Conservation (phyloP, 148 eudicot species). For the Chenopodium formosanum region DNA sequence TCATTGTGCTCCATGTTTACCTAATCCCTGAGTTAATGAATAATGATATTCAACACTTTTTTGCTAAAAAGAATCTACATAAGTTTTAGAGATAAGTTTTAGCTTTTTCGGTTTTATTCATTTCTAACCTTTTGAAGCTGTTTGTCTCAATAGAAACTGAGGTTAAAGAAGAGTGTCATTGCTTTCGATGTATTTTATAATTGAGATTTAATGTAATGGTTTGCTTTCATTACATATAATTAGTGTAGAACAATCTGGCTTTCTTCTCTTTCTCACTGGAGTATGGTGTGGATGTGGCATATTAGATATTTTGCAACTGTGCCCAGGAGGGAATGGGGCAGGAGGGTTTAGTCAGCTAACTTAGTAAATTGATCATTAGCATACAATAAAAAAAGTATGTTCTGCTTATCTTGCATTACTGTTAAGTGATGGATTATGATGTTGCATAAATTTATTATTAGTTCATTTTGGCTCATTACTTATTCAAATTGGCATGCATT, state of each 20-base stretch:
- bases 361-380: not conserved
- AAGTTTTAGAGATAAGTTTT: not conserved
- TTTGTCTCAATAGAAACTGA: not conserved
- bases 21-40: not conserved
- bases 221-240: not conserved
- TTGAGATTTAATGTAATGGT: not conserved
- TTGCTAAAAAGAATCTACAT: not conserved
- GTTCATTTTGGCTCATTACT: not conserved
- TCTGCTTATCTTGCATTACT: not conserved
- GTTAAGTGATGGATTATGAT: not conserved
- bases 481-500: not conserved
- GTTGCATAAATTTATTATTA: not conserved
- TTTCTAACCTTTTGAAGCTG: not conserved
- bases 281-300: not conserved
- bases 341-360: not conserved
- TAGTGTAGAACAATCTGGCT: not conserved
- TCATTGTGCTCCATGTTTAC: not conserved
- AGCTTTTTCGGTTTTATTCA: not conserved
- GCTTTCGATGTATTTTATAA: not conserved
- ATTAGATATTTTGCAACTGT: not conserved
- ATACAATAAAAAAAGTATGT: not conserved
- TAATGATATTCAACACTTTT: not conserved
- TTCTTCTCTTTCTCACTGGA: not conserved
- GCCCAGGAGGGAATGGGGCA: not conserved
- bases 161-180: not conserved